phyloP scores from a whole-genome alignment of 78 protist species.

The Speleostelium caveatum region DNA sequence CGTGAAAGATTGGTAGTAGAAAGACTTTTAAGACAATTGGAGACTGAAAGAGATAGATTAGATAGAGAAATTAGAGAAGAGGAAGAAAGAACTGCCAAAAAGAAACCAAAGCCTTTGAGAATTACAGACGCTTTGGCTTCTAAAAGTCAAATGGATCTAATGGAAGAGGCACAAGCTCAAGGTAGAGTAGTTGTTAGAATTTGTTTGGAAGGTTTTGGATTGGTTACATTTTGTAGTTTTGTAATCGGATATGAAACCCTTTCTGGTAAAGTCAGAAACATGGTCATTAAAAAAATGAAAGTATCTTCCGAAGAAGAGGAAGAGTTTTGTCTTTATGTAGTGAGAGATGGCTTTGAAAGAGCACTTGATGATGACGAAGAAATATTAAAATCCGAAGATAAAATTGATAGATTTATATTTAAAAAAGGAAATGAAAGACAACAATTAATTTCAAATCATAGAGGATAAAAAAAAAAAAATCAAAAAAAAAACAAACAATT shows the following conservation, averaged over 20 bases:
- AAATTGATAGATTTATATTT: slow-evolving; percentile 72
- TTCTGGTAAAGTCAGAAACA: slow-evolving; percentile 55
- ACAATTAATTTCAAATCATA: slow-evolving; percentile 58
- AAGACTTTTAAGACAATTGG: neutral
- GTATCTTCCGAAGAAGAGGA: slow-evolving; percentile 23
- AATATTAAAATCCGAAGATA: slow-evolving; percentile 64
- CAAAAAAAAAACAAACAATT: neutral
- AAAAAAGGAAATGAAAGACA: slow-evolving; percentile 48
- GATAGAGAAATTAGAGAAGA: neutral
- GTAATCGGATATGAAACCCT: slow-evolving; percentile 73
- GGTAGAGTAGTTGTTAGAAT: slow-evolving; percentile 71
- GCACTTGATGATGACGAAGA: slow-evolving; percentile 67
- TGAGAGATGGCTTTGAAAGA: slow-evolving; percentile 72
- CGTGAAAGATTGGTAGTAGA: too few relatives aligned
- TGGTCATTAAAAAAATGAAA: slow-evolving; percentile 70
- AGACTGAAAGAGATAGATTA: neutral
- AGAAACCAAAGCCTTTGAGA: too few relatives aligned
- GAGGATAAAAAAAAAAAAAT: slow-evolving; percentile 19
- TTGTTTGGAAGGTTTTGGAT: slow-evolving; percentile 80
- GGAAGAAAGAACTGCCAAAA: neutral
- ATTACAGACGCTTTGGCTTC: neutral
- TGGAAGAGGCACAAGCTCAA: neutral
- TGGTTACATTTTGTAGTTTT: slow-evolving; percentile 67
- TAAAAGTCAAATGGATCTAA: neutral
- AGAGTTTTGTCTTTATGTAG: slow-evolving; percentile 48